These are phyloP conservation scores for Beauveria varroae DNA, from an alignment of 2,329 filamentous ascomycete species.

Conservation along the genomic window DNA sequence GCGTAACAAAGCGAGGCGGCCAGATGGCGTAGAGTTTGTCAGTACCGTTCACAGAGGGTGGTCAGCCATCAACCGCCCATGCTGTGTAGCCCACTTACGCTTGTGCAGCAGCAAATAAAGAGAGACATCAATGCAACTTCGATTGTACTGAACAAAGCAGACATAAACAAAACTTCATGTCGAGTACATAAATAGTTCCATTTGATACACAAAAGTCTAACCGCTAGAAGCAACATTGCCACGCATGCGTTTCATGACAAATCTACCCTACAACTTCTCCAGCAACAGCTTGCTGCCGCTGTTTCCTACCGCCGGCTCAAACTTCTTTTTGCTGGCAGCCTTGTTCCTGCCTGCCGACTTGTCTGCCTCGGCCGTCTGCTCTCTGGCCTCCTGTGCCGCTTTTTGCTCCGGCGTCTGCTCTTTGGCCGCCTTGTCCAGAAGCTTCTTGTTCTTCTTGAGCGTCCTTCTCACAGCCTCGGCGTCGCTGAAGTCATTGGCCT, in stretches of 20 bases:
- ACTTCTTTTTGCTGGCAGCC: slow-evolving; percentile 30
- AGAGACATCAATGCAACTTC: background rate
- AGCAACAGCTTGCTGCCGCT: slow-evolving; percentile 54
- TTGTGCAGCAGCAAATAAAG: background rate
- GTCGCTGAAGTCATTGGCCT: slow-evolving; percentile 63
- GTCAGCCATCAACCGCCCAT: slow-evolving; percentile 4
- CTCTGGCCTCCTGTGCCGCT: slow-evolving; percentile 41
- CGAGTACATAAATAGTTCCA: background rate
- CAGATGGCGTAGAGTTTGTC: background rate
- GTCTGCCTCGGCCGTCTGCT: slow-evolving; percentile 33
- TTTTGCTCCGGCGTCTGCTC: slow-evolving; percentile 50
- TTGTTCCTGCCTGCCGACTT: slow-evolving; percentile 32
- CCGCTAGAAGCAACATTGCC: slow-evolving; percentile 4
- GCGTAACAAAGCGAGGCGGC: background rate
- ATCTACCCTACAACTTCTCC: slow-evolving; percentile 39
- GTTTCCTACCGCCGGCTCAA: slow-evolving; percentile 47
- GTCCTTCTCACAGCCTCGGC: slow-evolving; percentile 59
- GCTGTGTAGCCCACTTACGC: background rate
- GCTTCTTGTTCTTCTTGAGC: slow-evolving; percentile 66
- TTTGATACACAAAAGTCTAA: slow-evolving; percentile 6
- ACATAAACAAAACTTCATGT: background rate
- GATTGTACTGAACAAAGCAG: slow-evolving; percentile 3
- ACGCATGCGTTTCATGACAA: slow-evolving; percentile 5
- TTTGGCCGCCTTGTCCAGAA: slow-evolving; percentile 58
- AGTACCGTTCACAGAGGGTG: background rate